Percentiles rank a stretch among this genome's conserved stretches.
Conservation (phyloP, 1,284 basidiomycete species). For the Trichosporon sp. region DNA sequence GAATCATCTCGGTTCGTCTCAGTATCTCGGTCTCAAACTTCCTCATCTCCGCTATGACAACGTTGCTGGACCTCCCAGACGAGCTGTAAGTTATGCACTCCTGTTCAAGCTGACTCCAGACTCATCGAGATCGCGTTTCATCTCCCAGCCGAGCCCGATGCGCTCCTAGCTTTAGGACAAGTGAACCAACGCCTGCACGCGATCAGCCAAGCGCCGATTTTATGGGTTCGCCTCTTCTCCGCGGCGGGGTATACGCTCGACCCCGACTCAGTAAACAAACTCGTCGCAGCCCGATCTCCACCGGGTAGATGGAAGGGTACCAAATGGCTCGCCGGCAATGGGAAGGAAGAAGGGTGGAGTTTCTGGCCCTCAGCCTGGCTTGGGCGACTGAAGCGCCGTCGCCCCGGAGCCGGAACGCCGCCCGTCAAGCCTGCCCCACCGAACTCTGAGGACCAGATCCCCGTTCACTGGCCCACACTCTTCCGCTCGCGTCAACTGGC, state of each 20-base stretch:
- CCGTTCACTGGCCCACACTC: slow-evolving; percentile 49
- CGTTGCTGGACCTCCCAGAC: slow-evolving; percentile 40
- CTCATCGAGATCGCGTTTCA: slow-evolving; percentile 37
- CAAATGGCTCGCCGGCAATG: slow-evolving; percentile 12
- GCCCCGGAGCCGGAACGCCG: not conserved
- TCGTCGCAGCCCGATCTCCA: slow-evolving; percentile 30
- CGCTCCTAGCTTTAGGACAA: slow-evolving; percentile 31
- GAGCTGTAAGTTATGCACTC: slow-evolving; percentile 40
- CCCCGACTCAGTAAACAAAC: slow-evolving; percentile 1
- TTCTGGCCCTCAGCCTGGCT: slow-evolving; percentile 1
- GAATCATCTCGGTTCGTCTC: too few species aligned
- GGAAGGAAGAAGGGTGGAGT: not conserved
- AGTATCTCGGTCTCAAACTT: not conserved
- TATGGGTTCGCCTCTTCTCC: slow-evolving; percentile 41
- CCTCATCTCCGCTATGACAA: not conserved
- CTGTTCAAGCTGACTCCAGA: slow-evolving; percentile 27
- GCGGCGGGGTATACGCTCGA: slow-evolving; percentile 32
- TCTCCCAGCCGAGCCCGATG: slow-evolving; percentile 35
- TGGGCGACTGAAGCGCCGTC: not conserved
- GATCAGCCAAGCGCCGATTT: slow-evolving; percentile 36
- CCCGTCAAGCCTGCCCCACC: not conserved
- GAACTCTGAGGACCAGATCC: slow-evolving; percentile 23
- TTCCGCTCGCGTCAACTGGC: slow-evolving; percentile 36
- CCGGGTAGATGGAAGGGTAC: slow-evolving; percentile 34
- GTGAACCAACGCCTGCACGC: slow-evolving; percentile 36